Conservation (phyloP, 225 moss, liverwort and hornwort species). For the Rhytidiadelphus loreus region DNA sequence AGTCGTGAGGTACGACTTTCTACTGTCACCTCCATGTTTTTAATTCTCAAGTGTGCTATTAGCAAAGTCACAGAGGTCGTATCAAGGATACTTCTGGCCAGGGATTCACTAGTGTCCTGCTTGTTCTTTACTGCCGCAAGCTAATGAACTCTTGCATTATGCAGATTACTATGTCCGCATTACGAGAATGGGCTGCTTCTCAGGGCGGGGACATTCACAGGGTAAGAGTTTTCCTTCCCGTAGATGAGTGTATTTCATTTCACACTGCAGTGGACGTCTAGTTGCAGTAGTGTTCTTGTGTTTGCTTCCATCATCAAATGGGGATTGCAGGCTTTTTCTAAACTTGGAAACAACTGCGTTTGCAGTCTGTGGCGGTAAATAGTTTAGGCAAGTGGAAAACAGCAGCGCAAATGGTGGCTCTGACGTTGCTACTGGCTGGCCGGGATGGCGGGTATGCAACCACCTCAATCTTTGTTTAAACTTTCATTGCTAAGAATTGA, state of each 20-base stretch:
- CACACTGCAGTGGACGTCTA: background rate
- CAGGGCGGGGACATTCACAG: constrained; percentile 82
- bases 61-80: background rate
- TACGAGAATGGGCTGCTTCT: constrained; percentile 93
- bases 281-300: background rate
- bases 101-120: background rate
- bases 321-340: background rate
- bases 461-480: background rate
- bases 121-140: background rate
- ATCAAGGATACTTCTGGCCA: background rate
- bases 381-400: constrained; percentile 90
- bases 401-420: constrained; percentile 83
- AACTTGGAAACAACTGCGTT: background rate
- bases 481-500: background rate
- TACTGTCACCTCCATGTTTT: background rate
- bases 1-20: constrained; percentile 61
- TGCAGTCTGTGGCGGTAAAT: constrained; percentile 92
- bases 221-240: constrained; percentile 2
- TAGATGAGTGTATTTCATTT: background rate
- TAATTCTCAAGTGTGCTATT: background rate
- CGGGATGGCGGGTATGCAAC: constrained; percentile 72
- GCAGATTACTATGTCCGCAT: constrained; percentile 97
- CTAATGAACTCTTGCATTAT: background rate
- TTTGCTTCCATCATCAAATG: background rate
- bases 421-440: constrained; percentile 60